phyloP scores from a whole-genome alignment of 768 basidiomycete genomes.

The Termitomyces sp. region DNA sequence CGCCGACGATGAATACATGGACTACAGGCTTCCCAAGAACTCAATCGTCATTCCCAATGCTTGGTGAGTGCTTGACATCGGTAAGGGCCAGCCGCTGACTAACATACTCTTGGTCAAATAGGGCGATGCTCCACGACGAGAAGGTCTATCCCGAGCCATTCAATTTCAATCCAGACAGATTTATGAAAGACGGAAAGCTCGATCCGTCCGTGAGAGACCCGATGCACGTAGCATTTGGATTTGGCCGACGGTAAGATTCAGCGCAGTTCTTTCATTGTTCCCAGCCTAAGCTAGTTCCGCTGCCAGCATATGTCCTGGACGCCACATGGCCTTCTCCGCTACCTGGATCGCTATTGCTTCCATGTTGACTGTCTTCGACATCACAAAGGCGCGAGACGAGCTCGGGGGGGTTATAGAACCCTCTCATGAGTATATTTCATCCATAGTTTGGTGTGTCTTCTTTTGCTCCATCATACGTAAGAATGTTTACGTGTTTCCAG shows the following conservation, averaged over 20 bases:
- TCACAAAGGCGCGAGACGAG: slow-evolving; percentile 15
- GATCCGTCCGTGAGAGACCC: slow-evolving; percentile 13
- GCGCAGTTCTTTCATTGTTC: too few species aligned
- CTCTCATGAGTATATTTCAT: slow-evolving; percentile 4
- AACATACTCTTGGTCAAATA: slow-evolving; percentile 10
- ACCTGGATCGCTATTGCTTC: slow-evolving; percentile 25
- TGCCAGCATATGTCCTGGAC: slow-evolving; percentile 28
- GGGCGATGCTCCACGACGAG: slow-evolving; percentile 29
- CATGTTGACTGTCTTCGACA: slow-evolving; percentile 23
- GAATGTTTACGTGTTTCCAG: not conserved
- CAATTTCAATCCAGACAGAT: slow-evolving; percentile 30
- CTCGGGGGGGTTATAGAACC: slow-evolving; percentile 13
- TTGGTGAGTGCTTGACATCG: slow-evolving; percentile 17
- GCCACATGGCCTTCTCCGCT: slow-evolving; percentile 23
- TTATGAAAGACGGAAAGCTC: slow-evolving; percentile 21
- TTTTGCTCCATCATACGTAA: too few species aligned
- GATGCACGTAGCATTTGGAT: slow-evolving; percentile 12
- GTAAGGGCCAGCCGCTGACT: not conserved
- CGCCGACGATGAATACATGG: slow-evolving; percentile 28
- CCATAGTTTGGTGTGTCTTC: slow-evolving; percentile 5
- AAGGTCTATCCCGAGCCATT: slow-evolving; percentile 25
- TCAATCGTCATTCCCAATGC: slow-evolving; percentile 23
- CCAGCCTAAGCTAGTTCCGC: not conserved
- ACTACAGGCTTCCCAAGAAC: slow-evolving; percentile 28
- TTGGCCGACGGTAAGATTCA: slow-evolving; percentile 13